Evolutionary conservation across 306 rosid genomes (phyloP).

Genomic region (Oxytropis ochrocephala): DNA sequence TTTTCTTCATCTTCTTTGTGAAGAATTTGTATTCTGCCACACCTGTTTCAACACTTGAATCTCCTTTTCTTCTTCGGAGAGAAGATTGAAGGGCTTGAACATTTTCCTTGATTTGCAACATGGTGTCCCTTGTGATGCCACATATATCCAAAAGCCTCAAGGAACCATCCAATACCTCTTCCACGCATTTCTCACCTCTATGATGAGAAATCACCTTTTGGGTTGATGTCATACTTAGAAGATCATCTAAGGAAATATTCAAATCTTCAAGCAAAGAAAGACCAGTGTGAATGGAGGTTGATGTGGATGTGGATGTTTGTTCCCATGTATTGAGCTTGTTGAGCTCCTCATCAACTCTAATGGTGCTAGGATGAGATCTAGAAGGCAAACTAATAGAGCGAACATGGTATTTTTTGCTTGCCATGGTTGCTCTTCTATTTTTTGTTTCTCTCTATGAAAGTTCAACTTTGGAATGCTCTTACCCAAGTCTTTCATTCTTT

Average conservation of each 20-base stretch:
- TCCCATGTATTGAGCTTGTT: conserved; percentile 5
- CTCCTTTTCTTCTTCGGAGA: neutral
- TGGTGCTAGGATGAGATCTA: neutral
- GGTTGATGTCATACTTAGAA: neutral
- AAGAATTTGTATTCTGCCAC: neutral
- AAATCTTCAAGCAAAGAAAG: neutral
- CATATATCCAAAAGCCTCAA: neutral
- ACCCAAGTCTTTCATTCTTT: neutral
- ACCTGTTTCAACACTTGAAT: conserved; percentile 2
- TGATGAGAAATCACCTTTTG: neutral
- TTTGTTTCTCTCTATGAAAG: neutral
- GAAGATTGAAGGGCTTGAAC: neutral
- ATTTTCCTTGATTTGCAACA: neutral
- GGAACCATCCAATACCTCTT: neutral
- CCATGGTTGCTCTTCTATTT: neutral
- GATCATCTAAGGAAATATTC: neutral
- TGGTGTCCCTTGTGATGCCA: neutral
- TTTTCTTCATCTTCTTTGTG: neutral
- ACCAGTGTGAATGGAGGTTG: neutral
- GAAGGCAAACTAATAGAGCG: conserved; percentile 3
- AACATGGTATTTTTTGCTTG: neutral
- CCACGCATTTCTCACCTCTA: neutral
- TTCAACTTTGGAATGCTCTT: neutral
- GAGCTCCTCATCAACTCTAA: neutral
- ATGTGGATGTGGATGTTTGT: neutral